These are phyloP conservation scores for Blastobotrys illinoisensis DNA, from an alignment of 1,139 yeast genomes.

Conservation along the genomic window DNA sequence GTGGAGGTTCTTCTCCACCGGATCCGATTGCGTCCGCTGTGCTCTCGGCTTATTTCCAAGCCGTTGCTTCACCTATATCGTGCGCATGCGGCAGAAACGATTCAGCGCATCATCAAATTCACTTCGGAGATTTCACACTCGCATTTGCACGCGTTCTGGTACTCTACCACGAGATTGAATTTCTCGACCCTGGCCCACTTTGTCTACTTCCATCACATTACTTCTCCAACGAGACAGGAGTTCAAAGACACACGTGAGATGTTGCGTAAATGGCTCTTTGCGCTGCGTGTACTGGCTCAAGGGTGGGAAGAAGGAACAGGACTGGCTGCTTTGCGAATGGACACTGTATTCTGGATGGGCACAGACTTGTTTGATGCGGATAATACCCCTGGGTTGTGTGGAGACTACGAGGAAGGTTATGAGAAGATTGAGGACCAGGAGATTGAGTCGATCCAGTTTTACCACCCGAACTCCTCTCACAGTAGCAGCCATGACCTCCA, in stretches of 20 bases:
- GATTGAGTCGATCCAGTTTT: background rate
- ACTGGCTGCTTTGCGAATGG: constrained; percentile 33
- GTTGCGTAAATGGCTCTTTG: constrained; percentile 33
- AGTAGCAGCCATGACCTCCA: background rate
- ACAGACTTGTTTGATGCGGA: constrained; percentile 17
- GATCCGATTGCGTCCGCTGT: constrained; percentile 24
- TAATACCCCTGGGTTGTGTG: constrained; percentile 13
- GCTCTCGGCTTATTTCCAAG: constrained; percentile 19
- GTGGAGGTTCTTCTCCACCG: constrained; percentile 32
- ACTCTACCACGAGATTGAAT: constrained; percentile 30
- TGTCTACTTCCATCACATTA: constrained; percentile 32
- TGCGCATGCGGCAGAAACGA: constrained; percentile 28
- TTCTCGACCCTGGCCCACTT: constrained; percentile 34
- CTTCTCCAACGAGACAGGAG: constrained; percentile 29
- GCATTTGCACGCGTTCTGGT: constrained; percentile 37
- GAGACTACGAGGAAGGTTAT: constrained; percentile 9
- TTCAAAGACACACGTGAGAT: constrained; percentile 27
- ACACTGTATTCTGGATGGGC: constrained; percentile 32
- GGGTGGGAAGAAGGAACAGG: constrained; percentile 38
- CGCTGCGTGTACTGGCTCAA: constrained; percentile 25
- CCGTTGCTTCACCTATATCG: constrained; percentile 22
- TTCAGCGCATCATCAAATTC: constrained; percentile 30
- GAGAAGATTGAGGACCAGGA: constrained; percentile 3
- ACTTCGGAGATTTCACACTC: constrained; percentile 34
- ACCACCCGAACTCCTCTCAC: background rate